Evolutionary conservation across 495 filamentous ascomycete species (phyloP).

Genomic region (Hypoxylon lienhwacheense): DNA sequence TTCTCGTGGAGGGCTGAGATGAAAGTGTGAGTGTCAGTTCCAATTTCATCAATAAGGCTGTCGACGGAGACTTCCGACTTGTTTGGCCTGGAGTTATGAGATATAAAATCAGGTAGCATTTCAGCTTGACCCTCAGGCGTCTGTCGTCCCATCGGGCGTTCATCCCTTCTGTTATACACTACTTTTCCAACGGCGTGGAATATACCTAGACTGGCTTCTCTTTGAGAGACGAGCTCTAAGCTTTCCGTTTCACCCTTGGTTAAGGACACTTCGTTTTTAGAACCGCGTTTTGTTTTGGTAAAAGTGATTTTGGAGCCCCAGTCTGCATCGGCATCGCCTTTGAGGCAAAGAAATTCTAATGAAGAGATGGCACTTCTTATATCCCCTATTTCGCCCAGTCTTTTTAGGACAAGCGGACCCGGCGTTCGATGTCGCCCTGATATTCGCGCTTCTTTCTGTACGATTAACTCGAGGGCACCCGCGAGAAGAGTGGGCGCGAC

Average conservation of each 20-base stretch:
- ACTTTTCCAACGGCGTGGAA: conserved; percentile 97
- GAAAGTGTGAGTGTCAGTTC: conserved; percentile 86
- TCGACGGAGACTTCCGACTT: conserved; percentile 71
- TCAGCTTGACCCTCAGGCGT: conserved; percentile 46
- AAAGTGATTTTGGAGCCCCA: conserved; percentile 70
- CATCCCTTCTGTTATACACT: conserved; percentile 85
- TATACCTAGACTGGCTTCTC: conserved; percentile 84
- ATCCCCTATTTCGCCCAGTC: conserved; percentile 80
- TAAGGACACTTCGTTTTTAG: conserved; percentile 56
- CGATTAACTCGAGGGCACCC: conserved; percentile 76
- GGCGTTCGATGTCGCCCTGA: conserved; percentile 68
- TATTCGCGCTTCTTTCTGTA: conserved; percentile 76
- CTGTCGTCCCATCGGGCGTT: conserved; percentile 34
- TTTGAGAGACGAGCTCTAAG: conserved; percentile 73
- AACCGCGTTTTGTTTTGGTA: conserved; percentile 60
- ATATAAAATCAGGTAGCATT: conserved; percentile 61
- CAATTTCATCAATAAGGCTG: conserved; percentile 80
- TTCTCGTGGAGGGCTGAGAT: conserved; percentile 95
- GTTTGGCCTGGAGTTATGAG: conserved; percentile 62
- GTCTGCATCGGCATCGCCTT: conserved; percentile 63
- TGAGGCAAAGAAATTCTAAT: conserved; percentile 85
- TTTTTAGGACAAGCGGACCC: conserved; percentile 70
- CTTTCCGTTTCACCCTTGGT: conserved; percentile 74
- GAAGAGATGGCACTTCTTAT: conserved; percentile 87
- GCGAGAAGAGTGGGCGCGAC: conserved; percentile 84